Conservation (phyloP, 805 yeast genomes). For the Kodamaea restingae region DNA sequence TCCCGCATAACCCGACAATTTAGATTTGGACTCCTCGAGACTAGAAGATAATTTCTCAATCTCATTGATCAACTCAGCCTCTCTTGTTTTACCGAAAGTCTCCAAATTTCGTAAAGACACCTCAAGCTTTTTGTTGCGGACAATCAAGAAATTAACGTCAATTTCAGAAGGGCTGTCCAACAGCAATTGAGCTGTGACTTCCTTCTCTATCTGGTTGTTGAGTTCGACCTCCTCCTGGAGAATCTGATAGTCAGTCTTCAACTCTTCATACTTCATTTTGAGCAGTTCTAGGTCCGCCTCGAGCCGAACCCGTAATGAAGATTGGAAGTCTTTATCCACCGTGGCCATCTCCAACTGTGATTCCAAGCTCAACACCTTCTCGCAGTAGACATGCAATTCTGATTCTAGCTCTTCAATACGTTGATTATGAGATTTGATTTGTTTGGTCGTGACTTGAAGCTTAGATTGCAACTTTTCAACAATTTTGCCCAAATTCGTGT, state of each 20-base stretch:
- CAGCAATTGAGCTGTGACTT: constrained; percentile 19
- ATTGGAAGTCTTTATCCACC: constrained; percentile 45
- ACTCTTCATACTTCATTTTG: constrained; percentile 24
- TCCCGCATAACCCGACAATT: constrained; percentile 32
- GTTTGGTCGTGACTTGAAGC: constrained; percentile 30
- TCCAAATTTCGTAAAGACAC: constrained; percentile 35
- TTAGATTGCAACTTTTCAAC: constrained; percentile 46
- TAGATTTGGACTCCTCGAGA: constrained; percentile 20
- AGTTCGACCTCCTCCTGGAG: constrained; percentile 35
- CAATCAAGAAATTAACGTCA: constrained; percentile 22
- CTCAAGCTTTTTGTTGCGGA: constrained; percentile 38
- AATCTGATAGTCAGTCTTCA: constrained; percentile 28
- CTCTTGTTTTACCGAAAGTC: constrained; percentile 22
- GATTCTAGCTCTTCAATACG: constrained; percentile 15
- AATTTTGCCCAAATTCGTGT: constrained; percentile 16
- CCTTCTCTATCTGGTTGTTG: constrained; percentile 34
- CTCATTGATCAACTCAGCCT: constrained; percentile 19
- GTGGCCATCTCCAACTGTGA: constrained; percentile 24
- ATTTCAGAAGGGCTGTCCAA: constrained; percentile 11
- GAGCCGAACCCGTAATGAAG: constrained; percentile 30
- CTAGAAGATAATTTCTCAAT: constrained; percentile 14
- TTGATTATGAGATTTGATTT: constrained; percentile 18
- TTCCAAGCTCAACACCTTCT: constrained; percentile 15
- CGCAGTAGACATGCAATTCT: constrained; percentile 9
- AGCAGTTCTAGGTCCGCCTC: constrained; percentile 21